phyloP scores from a whole-genome alignment of 2,329 filamentous ascomycete genomes.

The Pestalotiopsis sp. region DNA sequence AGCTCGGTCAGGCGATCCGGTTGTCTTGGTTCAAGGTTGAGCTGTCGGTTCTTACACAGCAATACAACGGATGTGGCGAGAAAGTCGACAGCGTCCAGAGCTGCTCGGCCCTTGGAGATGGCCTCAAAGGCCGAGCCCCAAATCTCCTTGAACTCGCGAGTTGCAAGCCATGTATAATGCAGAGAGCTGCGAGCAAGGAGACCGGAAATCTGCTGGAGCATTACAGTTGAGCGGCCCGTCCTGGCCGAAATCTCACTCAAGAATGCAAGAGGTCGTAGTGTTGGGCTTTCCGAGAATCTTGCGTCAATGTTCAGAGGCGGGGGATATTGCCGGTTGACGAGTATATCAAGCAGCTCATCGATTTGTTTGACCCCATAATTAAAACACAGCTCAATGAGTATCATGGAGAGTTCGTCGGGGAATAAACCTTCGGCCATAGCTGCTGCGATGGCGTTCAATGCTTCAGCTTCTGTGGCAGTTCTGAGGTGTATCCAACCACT shows the following conservation, averaged over 20 bases:
- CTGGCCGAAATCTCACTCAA: constrained; percentile 35
- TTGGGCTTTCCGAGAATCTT: constrained; percentile 25
- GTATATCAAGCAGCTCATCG: constrained; percentile 38
- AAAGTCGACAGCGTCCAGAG: constrained; percentile 38
- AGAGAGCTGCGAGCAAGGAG: constrained; percentile 37
- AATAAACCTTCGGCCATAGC: constrained; percentile 45
- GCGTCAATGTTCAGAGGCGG: constrained; percentile 34
- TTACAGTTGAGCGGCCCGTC: constrained; percentile 31
- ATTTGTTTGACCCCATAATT: constrained; percentile 40
- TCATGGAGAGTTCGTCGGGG: constrained; percentile 37
- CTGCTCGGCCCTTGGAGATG: constrained; percentile 32
- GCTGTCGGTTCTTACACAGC: constrained; percentile 26
- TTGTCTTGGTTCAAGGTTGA: constrained; percentile 12
- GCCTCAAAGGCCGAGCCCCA: constrained; percentile 41
- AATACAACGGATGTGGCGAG: constrained; percentile 34
- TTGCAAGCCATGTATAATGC: constrained; percentile 46
- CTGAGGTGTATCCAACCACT: constrained; percentile 49
- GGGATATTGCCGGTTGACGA: constrained; percentile 36
- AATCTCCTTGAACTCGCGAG: constrained; percentile 38
- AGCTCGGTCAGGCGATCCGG: constrained; percentile 22
- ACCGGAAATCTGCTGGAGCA: constrained; percentile 37
- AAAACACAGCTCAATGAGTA: constrained; percentile 44
- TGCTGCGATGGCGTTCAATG: constrained; percentile 41
- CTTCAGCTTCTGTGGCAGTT: constrained; percentile 47
- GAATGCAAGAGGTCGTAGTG: constrained; percentile 32